phyloP scores from a whole-genome alignment of 2,329 filamentous ascomycete genomes.

The Boeremia exigua region DNA sequence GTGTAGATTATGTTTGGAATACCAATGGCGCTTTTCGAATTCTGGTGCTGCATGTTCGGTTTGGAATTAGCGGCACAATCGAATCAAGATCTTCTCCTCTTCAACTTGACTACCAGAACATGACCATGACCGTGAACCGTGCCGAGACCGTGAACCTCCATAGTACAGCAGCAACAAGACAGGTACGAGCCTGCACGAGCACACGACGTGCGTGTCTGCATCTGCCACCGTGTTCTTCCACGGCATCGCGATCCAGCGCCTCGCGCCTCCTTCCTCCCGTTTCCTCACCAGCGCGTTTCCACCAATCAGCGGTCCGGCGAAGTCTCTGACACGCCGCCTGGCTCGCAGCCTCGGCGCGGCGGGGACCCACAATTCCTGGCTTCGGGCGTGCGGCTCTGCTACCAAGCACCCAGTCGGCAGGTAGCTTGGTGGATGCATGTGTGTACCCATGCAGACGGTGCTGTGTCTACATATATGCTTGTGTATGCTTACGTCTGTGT shows the following conservation, averaged over 20 bases:
- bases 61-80: slow-evolving; percentile 44
- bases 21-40: slow-evolving; percentile 41
- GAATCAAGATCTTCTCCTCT: slow-evolving; percentile 47
- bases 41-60: slow-evolving; percentile 44
- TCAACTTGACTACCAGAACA: neutral
- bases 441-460: too few relatives aligned
- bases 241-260: too few relatives aligned
- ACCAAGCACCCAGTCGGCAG: too few relatives aligned
- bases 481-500: too few relatives aligned
- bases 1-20: slow-evolving; percentile 48
- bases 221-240: too few relatives aligned
- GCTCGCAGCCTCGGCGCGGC: neutral
- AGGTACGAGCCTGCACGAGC: too few relatives aligned
- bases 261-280: neutral
- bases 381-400: slow-evolving; percentile 14
- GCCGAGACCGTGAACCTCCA: too few relatives aligned
- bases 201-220: too few relatives aligned
- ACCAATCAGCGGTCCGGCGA: slow-evolving; percentile 23
- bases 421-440: neutral
- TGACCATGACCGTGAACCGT: neutral
- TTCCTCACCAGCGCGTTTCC: neutral
- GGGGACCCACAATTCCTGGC: slow-evolving; percentile 1
- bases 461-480: neutral
- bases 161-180: too few relatives aligned
- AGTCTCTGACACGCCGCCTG: slow-evolving; percentile 32